These are phyloP conservation scores for Vanderwaltozyma verrucispora DNA, from an alignment of 805 yeast species.

Conservation along the genomic window DNA sequence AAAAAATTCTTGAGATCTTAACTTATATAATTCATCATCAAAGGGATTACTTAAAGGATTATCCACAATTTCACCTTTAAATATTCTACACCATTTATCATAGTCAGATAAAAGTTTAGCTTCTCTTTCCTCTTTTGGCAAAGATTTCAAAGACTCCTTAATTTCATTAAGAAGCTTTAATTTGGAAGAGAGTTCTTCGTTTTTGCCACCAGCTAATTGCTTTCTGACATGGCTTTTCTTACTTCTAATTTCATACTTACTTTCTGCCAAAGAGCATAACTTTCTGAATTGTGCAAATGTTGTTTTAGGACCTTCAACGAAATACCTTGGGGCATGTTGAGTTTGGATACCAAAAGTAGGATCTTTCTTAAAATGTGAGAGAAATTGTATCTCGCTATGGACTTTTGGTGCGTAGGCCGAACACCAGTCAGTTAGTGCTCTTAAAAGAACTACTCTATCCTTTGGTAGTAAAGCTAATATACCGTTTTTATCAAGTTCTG, in stretches of 20 bases:
- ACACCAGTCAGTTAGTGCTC: slow-evolving; percentile 16
- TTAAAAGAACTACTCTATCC: slow-evolving; percentile 12
- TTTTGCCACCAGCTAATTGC: slow-evolving; percentile 14
- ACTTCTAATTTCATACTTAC: slow-evolving; percentile 12
- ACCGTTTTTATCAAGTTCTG: slow-evolving; percentile 14
- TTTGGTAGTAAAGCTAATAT: slow-evolving; percentile 10
- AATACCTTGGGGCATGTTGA: slow-evolving; percentile 16
- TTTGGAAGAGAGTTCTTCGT: slow-evolving; percentile 16
- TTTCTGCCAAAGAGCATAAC: slow-evolving; percentile 11
- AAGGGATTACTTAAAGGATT: slow-evolving; percentile 18
- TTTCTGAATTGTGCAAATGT: slow-evolving; percentile 11
- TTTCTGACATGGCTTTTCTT: slow-evolving; percentile 18
- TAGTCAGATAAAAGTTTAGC: slow-evolving; percentile 2
- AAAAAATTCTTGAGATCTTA: slow-evolving; percentile 19
- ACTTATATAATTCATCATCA: slow-evolving; percentile 15
- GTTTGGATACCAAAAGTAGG: slow-evolving; percentile 18
- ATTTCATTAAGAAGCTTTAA: slow-evolving; percentile 14
- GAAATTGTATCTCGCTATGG: slow-evolving; percentile 15
- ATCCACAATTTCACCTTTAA: slow-evolving; percentile 15
- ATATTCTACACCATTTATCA: slow-evolving; percentile 14
- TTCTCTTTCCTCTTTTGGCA: slow-evolving; percentile 10
- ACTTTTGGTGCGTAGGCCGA: slow-evolving; percentile 11
- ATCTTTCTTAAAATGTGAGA: slow-evolving; percentile 18
- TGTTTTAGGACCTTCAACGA: slow-evolving; percentile 11
- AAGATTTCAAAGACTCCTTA: slow-evolving; percentile 8